Evolutionary conservation across 164 flowering plant species (phyloP).

Genomic region (Tetracentron sinense): DNA sequence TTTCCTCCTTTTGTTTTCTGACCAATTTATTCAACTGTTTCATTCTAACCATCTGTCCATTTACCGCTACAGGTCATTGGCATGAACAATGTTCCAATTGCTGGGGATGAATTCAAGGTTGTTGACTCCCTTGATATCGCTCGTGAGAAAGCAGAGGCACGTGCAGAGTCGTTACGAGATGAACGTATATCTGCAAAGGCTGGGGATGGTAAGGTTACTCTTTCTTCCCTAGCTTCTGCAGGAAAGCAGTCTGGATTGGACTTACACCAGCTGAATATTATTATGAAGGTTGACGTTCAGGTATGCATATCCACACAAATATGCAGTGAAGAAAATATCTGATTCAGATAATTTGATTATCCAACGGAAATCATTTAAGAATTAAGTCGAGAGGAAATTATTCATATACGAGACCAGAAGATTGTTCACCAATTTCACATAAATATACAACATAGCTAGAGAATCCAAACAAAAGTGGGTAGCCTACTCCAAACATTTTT

Average conservation of each 20-base stretch:
- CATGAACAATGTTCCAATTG: conserved; percentile 74
- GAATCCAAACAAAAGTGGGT: too few species aligned
- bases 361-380: neutral
- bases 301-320: conserved; percentile 28
- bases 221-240: conserved; percentile 86
- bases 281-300: conserved; percentile 95
- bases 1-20: conserved; percentile 2
- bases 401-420: neutral
- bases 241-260: conserved; percentile 76
- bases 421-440: neutral
- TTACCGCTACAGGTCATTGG: conserved; percentile 65
- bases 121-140: conserved; percentile 77
- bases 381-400: neutral
- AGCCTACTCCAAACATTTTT: too few species aligned
- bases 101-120: conserved; percentile 93
- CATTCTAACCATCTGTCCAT: conserved; percentile 3
- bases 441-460: too few species aligned
- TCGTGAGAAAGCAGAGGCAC: conserved; percentile 68
- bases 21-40: neutral
- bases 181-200: conserved; percentile 77
- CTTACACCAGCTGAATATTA: conserved; percentile 83
- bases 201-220: conserved; percentile 82
- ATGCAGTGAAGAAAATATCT: neutral
- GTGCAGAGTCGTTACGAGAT: conserved; percentile 49
- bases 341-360: neutral